These are phyloP conservation scores for Teratosphaeria zuluensis DNA, from an alignment of 2,329 filamentous ascomycete genomes.

Conservation along the genomic window DNA sequence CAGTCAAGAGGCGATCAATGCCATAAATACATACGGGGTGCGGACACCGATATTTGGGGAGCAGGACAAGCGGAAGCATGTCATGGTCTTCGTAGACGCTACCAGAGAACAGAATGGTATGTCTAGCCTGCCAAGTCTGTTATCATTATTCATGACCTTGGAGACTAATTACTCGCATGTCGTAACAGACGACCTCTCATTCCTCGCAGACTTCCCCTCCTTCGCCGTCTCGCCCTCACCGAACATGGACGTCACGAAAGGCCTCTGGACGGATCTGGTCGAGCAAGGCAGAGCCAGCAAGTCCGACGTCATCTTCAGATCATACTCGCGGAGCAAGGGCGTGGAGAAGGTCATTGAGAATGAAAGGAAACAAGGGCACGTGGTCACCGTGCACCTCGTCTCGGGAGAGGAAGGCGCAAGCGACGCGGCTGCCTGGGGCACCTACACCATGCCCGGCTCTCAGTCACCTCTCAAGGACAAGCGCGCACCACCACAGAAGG, in stretches of 20 bases:
- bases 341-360: conserved; percentile 6
- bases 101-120: conserved; percentile 13
- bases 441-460: conserved; percentile 19
- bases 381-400: conserved; percentile 13
- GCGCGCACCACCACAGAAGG: conserved; percentile 11
- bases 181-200: not conserved
- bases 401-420: conserved; percentile 5
- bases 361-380: conserved; percentile 6
- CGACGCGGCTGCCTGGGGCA: conserved; percentile 20
- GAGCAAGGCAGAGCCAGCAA: conserved; percentile 14
- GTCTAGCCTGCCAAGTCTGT: not conserved
- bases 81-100: conserved; percentile 20
- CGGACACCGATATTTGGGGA: conserved; percentile 32
- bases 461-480: conserved; percentile 16
- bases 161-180: not conserved
- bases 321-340: not conserved
- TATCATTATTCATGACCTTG: too few species aligned
- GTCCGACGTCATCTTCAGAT: not conserved
- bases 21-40: conserved; percentile 39
- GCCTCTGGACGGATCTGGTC: conserved; percentile 22
- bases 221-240: conserved; percentile 20
- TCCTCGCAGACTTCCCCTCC: conserved; percentile 3
- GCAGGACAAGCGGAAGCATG: conserved; percentile 5
- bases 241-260: conserved; percentile 10
- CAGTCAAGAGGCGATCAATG: conserved; percentile 32